Conservation (phyloP, 2,329 filamentous ascomycete genomes). For the Rhytidhysteron rufulum region DNA sequence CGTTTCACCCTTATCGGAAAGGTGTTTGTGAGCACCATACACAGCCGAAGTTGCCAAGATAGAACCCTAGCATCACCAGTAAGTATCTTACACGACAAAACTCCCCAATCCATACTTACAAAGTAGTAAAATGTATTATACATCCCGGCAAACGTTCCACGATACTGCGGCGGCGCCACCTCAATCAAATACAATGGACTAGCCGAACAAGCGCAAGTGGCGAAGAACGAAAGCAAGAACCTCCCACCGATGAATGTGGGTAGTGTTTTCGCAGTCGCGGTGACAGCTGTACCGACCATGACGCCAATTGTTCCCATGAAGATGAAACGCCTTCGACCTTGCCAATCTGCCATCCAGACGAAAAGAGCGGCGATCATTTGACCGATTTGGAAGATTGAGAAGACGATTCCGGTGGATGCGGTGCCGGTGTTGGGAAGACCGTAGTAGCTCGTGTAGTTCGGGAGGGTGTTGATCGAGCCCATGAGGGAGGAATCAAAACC, state of each 20-base stretch:
- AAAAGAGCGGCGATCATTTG: slow-evolving; percentile 44
- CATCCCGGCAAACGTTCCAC: slow-evolving; percentile 23
- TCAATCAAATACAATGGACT: slow-evolving; percentile 22
- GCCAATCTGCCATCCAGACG: slow-evolving; percentile 44
- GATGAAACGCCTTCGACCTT: slow-evolving; percentile 42
- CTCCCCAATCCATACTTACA: slow-evolving; percentile 10
- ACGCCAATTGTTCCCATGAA: slow-evolving; percentile 36
- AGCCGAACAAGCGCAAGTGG: slow-evolving; percentile 27
- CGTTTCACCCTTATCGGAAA: slow-evolving; percentile 12
- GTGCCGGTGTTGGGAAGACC: slow-evolving; percentile 32
- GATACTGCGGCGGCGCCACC: slow-evolving; percentile 22
- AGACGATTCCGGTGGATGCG: slow-evolving; percentile 42
- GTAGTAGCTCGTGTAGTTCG: slow-evolving; percentile 42
- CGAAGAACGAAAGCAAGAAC: slow-evolving; percentile 24
- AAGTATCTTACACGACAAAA: slow-evolving; percentile 16
- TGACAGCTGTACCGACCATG: slow-evolving; percentile 19
- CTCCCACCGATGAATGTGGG: slow-evolving; percentile 22
- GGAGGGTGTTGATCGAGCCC: slow-evolving; percentile 44
- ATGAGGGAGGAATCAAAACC: slow-evolving; percentile 43
- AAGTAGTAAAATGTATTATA: slow-evolving; percentile 31
- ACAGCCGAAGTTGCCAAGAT: slow-evolving; percentile 20
- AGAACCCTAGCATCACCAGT: slow-evolving; percentile 14
- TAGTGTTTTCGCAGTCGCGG: slow-evolving; percentile 16
- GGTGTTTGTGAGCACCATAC: slow-evolving; percentile 19
- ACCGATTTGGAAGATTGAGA: slow-evolving; percentile 40